phyloP scores from a whole-genome alignment of 371 early-diverging fungal genomes.

The Syncephalastrum contaminatum region DNA sequence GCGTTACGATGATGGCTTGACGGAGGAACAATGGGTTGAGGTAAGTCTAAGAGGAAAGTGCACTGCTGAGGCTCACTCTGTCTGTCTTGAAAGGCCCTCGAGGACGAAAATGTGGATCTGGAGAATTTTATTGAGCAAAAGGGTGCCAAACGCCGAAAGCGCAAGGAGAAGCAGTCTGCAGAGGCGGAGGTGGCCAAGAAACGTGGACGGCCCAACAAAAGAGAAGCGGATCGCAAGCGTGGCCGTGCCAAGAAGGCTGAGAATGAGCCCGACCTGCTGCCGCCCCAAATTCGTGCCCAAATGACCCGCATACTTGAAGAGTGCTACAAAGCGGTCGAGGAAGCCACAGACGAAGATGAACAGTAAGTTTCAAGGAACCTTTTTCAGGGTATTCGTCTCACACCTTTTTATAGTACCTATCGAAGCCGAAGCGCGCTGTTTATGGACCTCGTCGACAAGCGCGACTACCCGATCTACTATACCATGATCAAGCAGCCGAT shows the following conservation, averaged over 20 bases:
- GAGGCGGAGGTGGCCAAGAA: constrained; percentile 12
- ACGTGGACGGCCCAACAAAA: constrained; percentile 18
- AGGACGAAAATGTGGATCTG: constrained; percentile 22
- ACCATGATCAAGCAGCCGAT: constrained; percentile 76
- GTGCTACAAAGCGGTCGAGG: constrained; percentile 57
- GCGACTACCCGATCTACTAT: constrained; percentile 81
- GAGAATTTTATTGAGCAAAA: constrained; percentile 19
- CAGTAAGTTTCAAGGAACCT: constrained; percentile 8
- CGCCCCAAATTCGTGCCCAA: constrained; percentile 40
- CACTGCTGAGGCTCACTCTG: constrained; percentile 18
- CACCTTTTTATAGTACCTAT: constrained; percentile 13
- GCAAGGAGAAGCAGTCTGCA: constrained; percentile 7
- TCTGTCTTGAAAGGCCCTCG: constrained; percentile 18
- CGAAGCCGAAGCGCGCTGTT: constrained; percentile 64
- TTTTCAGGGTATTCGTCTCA: not conserved
- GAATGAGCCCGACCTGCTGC: constrained; percentile 17
- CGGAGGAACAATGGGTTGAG: constrained; percentile 91
- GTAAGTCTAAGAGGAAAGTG: constrained; percentile 35
- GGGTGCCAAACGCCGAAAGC: constrained; percentile 15
- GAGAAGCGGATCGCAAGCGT: constrained; percentile 18
- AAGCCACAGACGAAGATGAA: constrained; percentile 50
- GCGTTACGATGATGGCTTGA: constrained; percentile 89
- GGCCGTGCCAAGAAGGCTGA: constrained; percentile 15
- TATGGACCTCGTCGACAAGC: constrained; percentile 64
- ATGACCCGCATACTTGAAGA: constrained; percentile 48